Conservation (phyloP, 2,329 filamentous ascomycete genomes). For the Herpotrichia juniperi region DNA sequence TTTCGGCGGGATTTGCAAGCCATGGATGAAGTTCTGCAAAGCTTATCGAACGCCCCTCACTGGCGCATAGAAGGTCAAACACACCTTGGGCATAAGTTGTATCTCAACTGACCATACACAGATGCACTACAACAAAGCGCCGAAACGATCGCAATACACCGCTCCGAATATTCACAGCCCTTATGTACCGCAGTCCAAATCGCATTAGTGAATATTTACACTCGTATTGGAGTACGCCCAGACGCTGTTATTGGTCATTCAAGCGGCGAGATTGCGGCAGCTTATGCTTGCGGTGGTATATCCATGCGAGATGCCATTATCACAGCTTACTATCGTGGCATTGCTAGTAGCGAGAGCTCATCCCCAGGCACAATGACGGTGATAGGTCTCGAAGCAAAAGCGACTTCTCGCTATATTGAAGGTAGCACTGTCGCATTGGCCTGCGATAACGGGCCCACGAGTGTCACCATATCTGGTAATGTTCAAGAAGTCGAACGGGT, state of each 20-base stretch:
- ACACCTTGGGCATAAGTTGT: background rate
- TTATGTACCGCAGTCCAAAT: slow-evolving; percentile 30
- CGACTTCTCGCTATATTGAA: too few species aligned
- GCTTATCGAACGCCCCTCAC: slow-evolving; percentile 4
- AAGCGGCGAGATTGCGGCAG: slow-evolving; percentile 50
- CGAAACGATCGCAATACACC: slow-evolving; percentile 9
- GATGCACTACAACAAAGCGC: slow-evolving; percentile 16
- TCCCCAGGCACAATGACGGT: too few species aligned
- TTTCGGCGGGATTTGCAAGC: slow-evolving; percentile 11
- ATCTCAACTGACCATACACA: background rate
- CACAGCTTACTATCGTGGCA: slow-evolving; percentile 22
- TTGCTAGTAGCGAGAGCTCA: too few species aligned
- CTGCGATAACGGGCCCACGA: too few species aligned
- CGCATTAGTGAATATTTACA: slow-evolving; percentile 18
- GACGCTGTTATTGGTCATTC: slow-evolving; percentile 45
- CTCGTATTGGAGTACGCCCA: slow-evolving; percentile 15
- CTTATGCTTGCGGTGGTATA: slow-evolving; percentile 40
- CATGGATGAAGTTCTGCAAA: slow-evolving; percentile 3
- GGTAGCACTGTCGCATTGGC: too few species aligned
- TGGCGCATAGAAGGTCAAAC: slow-evolving; percentile 8
- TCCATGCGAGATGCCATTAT: slow-evolving; percentile 24
- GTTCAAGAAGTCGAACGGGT: too few species aligned
- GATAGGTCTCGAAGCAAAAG: too few species aligned
- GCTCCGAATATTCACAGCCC: slow-evolving; percentile 27
- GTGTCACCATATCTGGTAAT: too few species aligned